Evolutionary conservation across 2,329 filamentous ascomycete species (phyloP), one percentile per base, ranked within the genome.

Genomic region (Xylariales sp.): DNA sequence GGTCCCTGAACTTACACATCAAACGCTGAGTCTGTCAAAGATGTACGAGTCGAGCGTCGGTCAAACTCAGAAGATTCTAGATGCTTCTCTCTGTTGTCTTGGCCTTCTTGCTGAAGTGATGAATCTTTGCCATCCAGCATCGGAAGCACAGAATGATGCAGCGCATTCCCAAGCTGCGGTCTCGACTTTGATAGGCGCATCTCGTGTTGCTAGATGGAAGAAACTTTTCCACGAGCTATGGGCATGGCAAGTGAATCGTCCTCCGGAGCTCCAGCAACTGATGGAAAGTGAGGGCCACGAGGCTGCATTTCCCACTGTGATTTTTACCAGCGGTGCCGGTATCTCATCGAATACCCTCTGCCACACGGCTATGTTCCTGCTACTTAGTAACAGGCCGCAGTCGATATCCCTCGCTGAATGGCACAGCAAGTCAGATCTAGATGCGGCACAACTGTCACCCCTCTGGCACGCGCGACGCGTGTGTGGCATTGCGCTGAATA

Each of bases 401-500:
- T 24, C 18, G 9, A 27, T 19, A 27, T 31, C 29, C 6, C 10
- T 39, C 12, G 27, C 32, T 5, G 40, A 45, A 31, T 31, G 33
- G 11, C 2, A 12, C 7, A 28, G 9, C 5, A 16, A 15, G 3
- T 9, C 20, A 7, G 37, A 40, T 5, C 18, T 39, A n/a, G 37
- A 39, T 10, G 21, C 4, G 3, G 12, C 14, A 14, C 41, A 50
- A 12, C 37, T 40, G 34, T 46, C 34, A 5, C 34, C 45, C 8
- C 11, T 43, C 10, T 52, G 46, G 44, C 51, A 53, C 33, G 42
- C 45, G 11, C 32, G 39, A 14, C 50, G 49, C 19, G 38, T 52
- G 19, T 52, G 49, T 22, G 49, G 49, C 10, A 51, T 50, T 35
- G 50, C 50, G 11, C 16, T 50, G 9, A 40, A 48, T 19, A 51